Evolutionary conservation across 257 asterid species (phyloP).

Genomic region (Dorcoceras hygrometricum): DNA sequence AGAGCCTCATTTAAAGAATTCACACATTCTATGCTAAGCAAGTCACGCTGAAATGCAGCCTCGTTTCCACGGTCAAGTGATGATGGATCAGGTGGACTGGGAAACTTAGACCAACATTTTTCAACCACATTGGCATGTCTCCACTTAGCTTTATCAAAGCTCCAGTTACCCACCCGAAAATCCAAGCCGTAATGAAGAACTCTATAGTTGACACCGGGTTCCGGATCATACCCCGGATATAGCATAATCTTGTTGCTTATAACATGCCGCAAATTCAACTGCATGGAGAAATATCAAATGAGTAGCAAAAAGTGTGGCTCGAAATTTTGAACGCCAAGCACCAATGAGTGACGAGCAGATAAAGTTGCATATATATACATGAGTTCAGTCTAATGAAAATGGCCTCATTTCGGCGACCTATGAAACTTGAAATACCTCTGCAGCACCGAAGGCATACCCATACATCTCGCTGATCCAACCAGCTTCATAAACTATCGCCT

Average conservation of each 20-base stretch:
- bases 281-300: conserved; percentile 27
- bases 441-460: conserved; percentile 97
- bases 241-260: conserved; percentile 70
- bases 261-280: conserved; percentile 74
- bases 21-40: conserved; percentile 83
- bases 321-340: background rate
- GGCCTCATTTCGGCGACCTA: background rate
- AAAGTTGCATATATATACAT: background rate
- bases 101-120: conserved; percentile 82
- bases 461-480: conserved; percentile 99
- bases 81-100: conserved; percentile 69
- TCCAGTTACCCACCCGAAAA: conserved; percentile 79
- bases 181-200: conserved; percentile 91
- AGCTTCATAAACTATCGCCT: conserved; percentile 88
- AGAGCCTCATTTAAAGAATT: conserved; percentile 74
- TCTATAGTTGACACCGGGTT: conserved; percentile 64
- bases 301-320: background rate
- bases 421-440: conserved; percentile 60
- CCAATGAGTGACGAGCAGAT: background rate
- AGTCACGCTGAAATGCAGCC: conserved; percentile 58
- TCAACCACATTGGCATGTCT: conserved; percentile 62
- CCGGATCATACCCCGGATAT: conserved; percentile 88
- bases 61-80: conserved; percentile 54
- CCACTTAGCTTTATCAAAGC: conserved; percentile 93
- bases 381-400: background rate